Percentiles rank a stretch among this genome's conserved stretches.
Evolutionary conservation across 2,329 filamentous ascomycete genomes (phyloP).

Genomic region (Penicillium sp.): DNA sequence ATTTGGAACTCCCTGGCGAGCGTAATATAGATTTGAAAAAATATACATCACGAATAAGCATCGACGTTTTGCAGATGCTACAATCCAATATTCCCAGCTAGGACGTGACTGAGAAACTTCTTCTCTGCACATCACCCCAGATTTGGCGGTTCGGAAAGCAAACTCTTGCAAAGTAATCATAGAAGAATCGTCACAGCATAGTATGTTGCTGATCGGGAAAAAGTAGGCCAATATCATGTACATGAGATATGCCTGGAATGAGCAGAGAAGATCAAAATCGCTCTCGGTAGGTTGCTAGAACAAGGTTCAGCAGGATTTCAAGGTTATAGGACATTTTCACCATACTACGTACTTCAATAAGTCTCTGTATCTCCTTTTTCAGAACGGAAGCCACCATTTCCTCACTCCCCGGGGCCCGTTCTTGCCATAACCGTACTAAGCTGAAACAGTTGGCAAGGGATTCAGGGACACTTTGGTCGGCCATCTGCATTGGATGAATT

Average conservation of each 20-base stretch:
- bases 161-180: conserved; percentile 58
- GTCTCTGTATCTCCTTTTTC: conserved; percentile 30
- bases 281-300: conserved; percentile 16
- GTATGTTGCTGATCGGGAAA: conserved; percentile 26
- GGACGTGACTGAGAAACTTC: conserved; percentile 49
- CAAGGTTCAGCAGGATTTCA: not conserved
- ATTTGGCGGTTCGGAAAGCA: conserved; percentile 45
- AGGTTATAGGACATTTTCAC: not conserved
- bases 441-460: conserved; percentile 32
- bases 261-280: conserved; percentile 42
- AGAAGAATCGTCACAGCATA: conserved; percentile 44
- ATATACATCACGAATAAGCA: conserved; percentile 59
- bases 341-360: conserved; percentile 24
- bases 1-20: conserved; percentile 49
- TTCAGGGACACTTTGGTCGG: conserved; percentile 7
- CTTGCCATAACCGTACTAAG: conserved; percentile 33
- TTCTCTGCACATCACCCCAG: conserved; percentile 51
- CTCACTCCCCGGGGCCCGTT: conserved; percentile 31
- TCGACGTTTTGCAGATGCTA: conserved; percentile 58
- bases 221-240: conserved; percentile 58
- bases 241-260: conserved; percentile 60
- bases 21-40: conserved; percentile 55
- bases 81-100: conserved; percentile 59
- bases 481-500: conserved; percentile 30
- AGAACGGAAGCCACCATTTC: conserved; percentile 24